Percentiles rank a stretch among this genome's conserved stretches.
These are phyloP conservation scores for Cladophialophora bantiana DNA, from an alignment of 2,329 filamentous ascomycete genomes.

Conservation along the genomic window DNA sequence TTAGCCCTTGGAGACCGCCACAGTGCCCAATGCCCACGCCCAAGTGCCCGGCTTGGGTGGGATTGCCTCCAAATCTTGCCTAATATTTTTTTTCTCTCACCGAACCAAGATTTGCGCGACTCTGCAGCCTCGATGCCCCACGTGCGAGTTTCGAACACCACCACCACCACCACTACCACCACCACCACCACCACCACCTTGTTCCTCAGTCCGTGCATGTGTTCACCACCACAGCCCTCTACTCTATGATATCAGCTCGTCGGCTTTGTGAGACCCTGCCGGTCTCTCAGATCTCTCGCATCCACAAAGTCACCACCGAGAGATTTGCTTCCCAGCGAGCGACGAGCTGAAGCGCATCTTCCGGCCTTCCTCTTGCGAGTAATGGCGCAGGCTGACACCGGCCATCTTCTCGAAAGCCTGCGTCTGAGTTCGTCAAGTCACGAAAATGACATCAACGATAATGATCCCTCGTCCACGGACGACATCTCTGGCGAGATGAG, in stretches of 20 bases:
- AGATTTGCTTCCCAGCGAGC: background rate
- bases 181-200: constrained; percentile 1
- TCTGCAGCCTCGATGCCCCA: background rate
- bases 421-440: constrained; percentile 23
- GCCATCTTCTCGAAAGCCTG: constrained; percentile 22
- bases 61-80: background rate
- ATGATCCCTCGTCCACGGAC: background rate
- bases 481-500: constrained; percentile 4
- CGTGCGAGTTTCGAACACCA: background rate
- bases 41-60: background rate
- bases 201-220: background rate
- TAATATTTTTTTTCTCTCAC: background rate
- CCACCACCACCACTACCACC: background rate
- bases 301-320: background rate
- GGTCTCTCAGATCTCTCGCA: constrained; percentile 4
- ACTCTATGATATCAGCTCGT: constrained; percentile 3
- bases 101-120: background rate
- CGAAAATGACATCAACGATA: constrained; percentile 16
- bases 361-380: constrained; percentile 13
- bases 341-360: constrained; percentile 6
- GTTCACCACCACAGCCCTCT: background rate
- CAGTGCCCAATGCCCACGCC: background rate
- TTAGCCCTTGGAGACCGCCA: background rate
- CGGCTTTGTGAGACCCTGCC: background rate
- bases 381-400: constrained; percentile 36